These are phyloP conservation scores for Maudiozyma saulgeensis DNA, from an alignment of 805 yeast species.

Conservation along the genomic window DNA sequence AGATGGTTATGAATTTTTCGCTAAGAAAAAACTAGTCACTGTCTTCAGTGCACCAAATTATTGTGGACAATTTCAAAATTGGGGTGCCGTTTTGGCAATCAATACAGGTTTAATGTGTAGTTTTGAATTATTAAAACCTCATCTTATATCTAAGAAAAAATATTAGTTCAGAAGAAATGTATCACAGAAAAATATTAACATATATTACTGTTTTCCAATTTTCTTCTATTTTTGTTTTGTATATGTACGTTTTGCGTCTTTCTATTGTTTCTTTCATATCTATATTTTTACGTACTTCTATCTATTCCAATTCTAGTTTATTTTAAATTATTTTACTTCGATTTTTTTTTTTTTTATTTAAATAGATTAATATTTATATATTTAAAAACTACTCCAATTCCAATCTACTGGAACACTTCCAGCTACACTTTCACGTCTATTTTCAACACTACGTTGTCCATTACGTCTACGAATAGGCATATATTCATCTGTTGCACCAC, in stretches of 20 bases:
- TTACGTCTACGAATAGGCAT: constrained; percentile 1
- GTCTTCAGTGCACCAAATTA: constrained; percentile 78
- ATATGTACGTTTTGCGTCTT: no score
- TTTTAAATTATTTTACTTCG: background rate
- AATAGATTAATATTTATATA: background rate
- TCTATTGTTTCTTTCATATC: background rate
- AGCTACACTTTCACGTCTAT: constrained; percentile 25
- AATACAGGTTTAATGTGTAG: constrained; percentile 60
- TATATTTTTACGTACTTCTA: background rate
- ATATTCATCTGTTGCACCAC: constrained; percentile 1
- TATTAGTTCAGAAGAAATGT: background rate
- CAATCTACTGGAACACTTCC: constrained; percentile 63
- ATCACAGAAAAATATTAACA: no score
- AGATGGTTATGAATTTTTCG: constrained; percentile 79
- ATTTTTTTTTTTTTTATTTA: background rate
- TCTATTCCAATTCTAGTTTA: background rate
- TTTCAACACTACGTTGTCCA: background rate
- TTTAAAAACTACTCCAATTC: constrained; percentile 67
- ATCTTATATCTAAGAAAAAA: constrained; percentile 12
- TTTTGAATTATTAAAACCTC: constrained; percentile 60
- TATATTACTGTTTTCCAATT: no score
- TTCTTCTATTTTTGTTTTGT: background rate
- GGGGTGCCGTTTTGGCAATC: constrained; percentile 74
- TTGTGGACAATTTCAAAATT: constrained; percentile 71
- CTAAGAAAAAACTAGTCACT: constrained; percentile 63